Evolutionary conservation across 495 filamentous ascomycete genomes (phyloP), one percentile per base, ranked within the genome.

Genomic region (Penicillium goetzii): DNA sequence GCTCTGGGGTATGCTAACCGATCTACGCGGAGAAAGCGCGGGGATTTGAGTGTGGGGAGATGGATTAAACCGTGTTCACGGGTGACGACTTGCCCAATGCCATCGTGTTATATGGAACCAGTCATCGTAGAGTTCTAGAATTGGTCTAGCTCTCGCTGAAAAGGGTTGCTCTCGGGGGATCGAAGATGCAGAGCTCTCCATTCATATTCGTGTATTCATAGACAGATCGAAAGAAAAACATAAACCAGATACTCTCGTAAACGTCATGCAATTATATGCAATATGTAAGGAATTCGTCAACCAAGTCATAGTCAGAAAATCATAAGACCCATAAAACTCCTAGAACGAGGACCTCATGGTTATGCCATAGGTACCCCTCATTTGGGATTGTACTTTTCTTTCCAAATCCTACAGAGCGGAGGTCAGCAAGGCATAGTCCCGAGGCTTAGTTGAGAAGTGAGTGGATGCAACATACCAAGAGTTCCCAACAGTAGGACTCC

Each of bases 401-500:
- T 97, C 93, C 92, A 96, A 64, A 97, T 96, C 93, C 93, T 97
- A 69, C 61, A 59, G 36, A 17, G 50, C 33, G 43, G n/a, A 52
- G 60, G 56, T 63, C 52, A 62, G 34, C 59, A 52, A 17, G 58
- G 69, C 14, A 41, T 38, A 54, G 47, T 57, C 12, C 47, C 25
- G 12, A 12, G 36, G 36, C 0, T 40, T 5, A 17, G 12, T 40
- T 40, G 14, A 40, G 36, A 30, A 4, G n/a, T 5, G 7, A 10
- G 5, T 0, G 4, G 10, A 12, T 1, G 52, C 55, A 57, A 84
- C 91, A 80, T 89, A 97, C 95, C 95, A 99, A 56, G 91, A 91
- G 79, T 97, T 99, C 34, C 95, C 95, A 61, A 98, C 80, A 47
- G 86, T 92, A 80, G 96, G 97, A 74, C 86, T 89, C 41, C 95